Evolutionary conservation across 768 basidiomycete genomes (phyloP).

Genomic region (Podaxis rugospora): DNA sequence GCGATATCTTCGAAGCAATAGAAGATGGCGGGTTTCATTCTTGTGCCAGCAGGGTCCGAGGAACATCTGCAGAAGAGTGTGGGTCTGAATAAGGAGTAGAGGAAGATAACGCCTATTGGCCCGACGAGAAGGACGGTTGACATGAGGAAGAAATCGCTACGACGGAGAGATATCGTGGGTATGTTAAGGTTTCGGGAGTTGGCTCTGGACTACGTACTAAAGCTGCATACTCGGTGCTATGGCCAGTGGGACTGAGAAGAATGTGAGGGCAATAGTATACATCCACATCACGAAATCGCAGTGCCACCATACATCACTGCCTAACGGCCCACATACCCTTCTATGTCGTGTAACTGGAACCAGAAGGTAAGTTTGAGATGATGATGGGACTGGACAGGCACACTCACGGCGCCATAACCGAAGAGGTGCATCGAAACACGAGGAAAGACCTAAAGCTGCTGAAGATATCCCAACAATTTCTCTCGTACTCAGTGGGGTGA

Average conservation of each 20-base stretch:
- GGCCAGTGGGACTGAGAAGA: slow-evolving; percentile 25
- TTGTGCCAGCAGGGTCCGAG: slow-evolving; percentile 22
- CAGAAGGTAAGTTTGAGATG: background rate
- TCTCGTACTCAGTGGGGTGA: slow-evolving; percentile 19
- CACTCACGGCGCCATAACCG: slow-evolving; percentile 24
- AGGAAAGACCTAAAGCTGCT: slow-evolving; percentile 25
- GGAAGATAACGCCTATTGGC: slow-evolving; percentile 23
- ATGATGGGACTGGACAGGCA: background rate
- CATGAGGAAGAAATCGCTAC: slow-evolving; percentile 27
- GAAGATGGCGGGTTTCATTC: slow-evolving; percentile 28
- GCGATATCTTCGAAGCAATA: slow-evolving; percentile 28
- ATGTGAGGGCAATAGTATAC: slow-evolving; percentile 22
- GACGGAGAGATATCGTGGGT: background rate
- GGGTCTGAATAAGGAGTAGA: slow-evolving; percentile 22
- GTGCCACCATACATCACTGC: slow-evolving; percentile 25
- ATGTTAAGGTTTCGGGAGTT: background rate
- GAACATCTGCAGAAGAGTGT: slow-evolving; percentile 23
- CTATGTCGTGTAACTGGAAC: slow-evolving; percentile 19
- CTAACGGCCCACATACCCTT: slow-evolving; percentile 22
- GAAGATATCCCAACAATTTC: slow-evolving; percentile 25
- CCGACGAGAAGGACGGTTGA: slow-evolving; percentile 27
- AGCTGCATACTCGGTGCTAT: slow-evolving; percentile 23
- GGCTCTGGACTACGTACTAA: slow-evolving; percentile 15
- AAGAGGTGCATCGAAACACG: slow-evolving; percentile 26
- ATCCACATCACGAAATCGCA: slow-evolving; percentile 31